Evolutionary conservation across 2,329 filamentous ascomycete genomes (phyloP).

Genomic region (Diplodia sapinea): DNA sequence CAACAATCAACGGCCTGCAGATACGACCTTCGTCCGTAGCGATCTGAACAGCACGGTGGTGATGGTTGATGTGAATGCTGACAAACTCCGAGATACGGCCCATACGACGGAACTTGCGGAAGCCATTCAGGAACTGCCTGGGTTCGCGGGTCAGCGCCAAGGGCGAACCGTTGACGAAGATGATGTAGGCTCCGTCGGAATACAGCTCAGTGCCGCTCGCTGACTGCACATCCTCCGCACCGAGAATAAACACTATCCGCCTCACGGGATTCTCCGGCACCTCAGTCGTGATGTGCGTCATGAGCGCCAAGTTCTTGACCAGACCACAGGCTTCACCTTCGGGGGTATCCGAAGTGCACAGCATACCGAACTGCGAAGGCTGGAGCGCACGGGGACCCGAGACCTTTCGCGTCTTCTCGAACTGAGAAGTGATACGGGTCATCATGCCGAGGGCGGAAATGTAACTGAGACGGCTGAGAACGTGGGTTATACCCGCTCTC

Average conservation of each 20-base stretch:
- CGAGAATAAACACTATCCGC: conserved; percentile 83
- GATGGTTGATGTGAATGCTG: conserved; percentile 93
- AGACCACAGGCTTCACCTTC: conserved; percentile 98
- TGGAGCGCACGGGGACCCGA: conserved; percentile 94
- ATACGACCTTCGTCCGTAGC: conserved; percentile 97
- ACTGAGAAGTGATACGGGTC: conserved; percentile 97
- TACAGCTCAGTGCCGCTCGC: conserved; percentile 89
- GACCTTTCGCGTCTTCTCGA: conserved; percentile 97
- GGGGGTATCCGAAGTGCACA: conserved; percentile 95
- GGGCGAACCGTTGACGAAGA: conserved; percentile 95
- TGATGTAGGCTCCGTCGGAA: conserved; percentile 79
- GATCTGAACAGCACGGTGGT: conserved; percentile 90
- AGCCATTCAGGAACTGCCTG: conserved; percentile 82
- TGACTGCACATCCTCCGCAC: conserved; percentile 80
- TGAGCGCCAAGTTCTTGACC: conserved; percentile 95
- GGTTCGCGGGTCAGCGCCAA: conserved; percentile 85
- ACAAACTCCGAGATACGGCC: conserved; percentile 96
- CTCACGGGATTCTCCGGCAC: conserved; percentile 91
- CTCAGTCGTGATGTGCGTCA: conserved; percentile 99
- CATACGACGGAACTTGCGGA: conserved; percentile 84
- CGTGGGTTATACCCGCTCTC: conserved; percentile 92
- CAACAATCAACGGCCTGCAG: conserved; percentile 93
- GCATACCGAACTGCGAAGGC: conserved; percentile 97
- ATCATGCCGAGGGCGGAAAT: conserved; percentile 99
- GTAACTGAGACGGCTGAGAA: conserved; percentile 92